phyloP scores from a whole-genome alignment of 1,139 yeast genomes.

The Scheffersomyces insectosa region DNA sequence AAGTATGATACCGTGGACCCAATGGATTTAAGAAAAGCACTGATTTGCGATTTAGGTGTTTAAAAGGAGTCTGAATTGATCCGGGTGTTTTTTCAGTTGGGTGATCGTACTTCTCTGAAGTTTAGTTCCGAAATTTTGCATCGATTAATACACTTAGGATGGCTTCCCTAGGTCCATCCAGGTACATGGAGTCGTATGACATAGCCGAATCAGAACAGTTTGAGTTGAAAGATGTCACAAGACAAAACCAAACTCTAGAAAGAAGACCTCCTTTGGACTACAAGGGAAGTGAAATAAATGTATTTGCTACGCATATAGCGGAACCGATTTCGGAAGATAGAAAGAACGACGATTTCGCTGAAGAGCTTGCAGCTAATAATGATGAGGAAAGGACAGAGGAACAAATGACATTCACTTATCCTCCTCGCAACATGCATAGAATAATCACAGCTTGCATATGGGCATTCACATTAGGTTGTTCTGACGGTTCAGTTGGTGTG shows the following conservation, averaged over 20 bases:
- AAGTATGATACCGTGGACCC: too few relatives aligned
- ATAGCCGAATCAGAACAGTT: neutral
- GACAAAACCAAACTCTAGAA: conserved; percentile 1
- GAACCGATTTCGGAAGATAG: neutral
- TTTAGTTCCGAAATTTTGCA: too few relatives aligned
- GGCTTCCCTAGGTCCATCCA: neutral
- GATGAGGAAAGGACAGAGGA: neutral
- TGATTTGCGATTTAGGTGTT: too few relatives aligned
- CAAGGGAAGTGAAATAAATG: conserved; percentile 7
- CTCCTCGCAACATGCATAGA: conserved; percentile 44
- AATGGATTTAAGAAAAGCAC: too few relatives aligned
- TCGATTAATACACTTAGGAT: neutral
- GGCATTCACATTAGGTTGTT: conserved; percentile 25
- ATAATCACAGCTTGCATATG: conserved; percentile 40
- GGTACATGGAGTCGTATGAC: neutral
- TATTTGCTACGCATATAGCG: neutral
- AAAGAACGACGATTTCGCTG: neutral
- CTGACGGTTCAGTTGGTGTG: conserved; percentile 48
- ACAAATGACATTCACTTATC: conserved; percentile 31
- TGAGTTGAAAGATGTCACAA: neutral
- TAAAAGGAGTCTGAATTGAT: too few relatives aligned
- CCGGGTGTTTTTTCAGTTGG: too few relatives aligned
- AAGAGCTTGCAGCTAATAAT: too few relatives aligned
- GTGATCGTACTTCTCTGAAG: too few relatives aligned
- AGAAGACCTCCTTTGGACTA: conserved; percentile 10